Evolutionary conservation across 495 filamentous ascomycete genomes (phyloP), one percentile per base, ranked within the genome.

Genomic region (Penicillium pancosmium): DNA sequence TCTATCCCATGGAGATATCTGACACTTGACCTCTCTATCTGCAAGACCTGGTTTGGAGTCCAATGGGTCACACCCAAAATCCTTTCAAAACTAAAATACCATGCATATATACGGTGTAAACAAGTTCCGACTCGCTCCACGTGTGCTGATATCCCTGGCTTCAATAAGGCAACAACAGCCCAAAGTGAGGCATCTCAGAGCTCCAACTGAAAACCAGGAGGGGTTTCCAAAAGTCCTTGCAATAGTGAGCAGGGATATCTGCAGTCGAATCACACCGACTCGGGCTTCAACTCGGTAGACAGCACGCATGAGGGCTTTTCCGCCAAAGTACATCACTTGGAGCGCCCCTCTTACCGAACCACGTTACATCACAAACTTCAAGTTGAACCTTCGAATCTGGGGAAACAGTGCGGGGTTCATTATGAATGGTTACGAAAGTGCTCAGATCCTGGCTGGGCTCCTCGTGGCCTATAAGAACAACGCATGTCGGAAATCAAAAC

Each of bases 401-500:
- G 56, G 50, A 48, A 59, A 10, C 35, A 36, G 10, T 48, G 46
- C 46, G 46, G 46, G 46, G 46, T 27, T 48, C 7, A 48, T 38
- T 12, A n/a, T 13, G 36, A 12, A 48, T 16, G 43, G 43, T 46
- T 5, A 11, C 43, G 6, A 46, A 27, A 3, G 46, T 23, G 46
- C 23, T 48, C 46, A 27, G 46, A 48, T 48, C 46, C 46, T 48
- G 19, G 19, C 21, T 48, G 19, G 46, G 15, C 21, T 48, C 21
- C 10, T 48, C 11, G 46, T 27, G 1, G 46, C 46, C 46, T 48
- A 48, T 48, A 27, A n/a, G 21, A 9, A 31, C 31, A 9, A 31
- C 31, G 36, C 21, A 59, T 43, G 10, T 63, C 56, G 53, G 61
- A 48, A 63, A 59, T 21, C 21, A 50, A 53, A 60, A 59, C 55